Percentiles rank a stretch among this genome's conserved stretches.
phyloP scores from a whole-genome alignment of 2,329 filamentous ascomycete genomes.

The Thielaviopsis punctulata region DNA sequence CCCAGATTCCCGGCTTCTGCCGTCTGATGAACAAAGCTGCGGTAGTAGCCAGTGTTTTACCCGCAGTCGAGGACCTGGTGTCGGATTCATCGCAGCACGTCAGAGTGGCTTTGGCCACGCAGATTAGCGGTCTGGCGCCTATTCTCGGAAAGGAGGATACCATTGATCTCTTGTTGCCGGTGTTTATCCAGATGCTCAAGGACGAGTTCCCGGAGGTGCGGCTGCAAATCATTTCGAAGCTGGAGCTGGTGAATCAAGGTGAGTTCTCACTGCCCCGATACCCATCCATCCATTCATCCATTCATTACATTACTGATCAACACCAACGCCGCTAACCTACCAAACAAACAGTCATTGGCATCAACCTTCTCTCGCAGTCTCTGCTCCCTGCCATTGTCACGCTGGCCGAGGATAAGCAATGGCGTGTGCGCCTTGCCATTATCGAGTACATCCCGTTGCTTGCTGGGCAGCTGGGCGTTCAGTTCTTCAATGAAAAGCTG shows the following conservation, averaged over 20 bases:
- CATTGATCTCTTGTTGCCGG: conserved; percentile 61
- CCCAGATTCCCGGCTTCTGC: conserved; percentile 96
- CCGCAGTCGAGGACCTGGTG: conserved; percentile 86
- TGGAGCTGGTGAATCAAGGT: conserved; percentile 95
- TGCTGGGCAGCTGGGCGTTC: conserved; percentile 83
- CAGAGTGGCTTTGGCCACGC: conserved; percentile 81
- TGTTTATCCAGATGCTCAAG: conserved; percentile 99
- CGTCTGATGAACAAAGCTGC: conserved; percentile 70
- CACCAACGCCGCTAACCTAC: conserved; percentile 13
- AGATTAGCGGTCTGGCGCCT: conserved; percentile 90
- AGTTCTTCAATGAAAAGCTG: conserved; percentile 97
- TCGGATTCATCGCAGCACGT: conserved; percentile 95
- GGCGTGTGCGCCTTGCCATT: conserved; percentile 92
- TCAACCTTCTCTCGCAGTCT: conserved; percentile 89
- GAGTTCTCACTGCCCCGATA: conserved; percentile 12
- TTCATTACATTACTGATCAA: not conserved
- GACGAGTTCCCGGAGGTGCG: conserved; percentile 97
- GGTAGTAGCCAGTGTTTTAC: conserved; percentile 91
- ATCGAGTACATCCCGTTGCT: conserved; percentile 98
- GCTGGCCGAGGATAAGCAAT: conserved; percentile 96
- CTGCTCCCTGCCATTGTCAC: conserved; percentile 94
- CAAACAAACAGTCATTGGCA: conserved; percentile 62
- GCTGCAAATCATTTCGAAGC: conserved; percentile 98
- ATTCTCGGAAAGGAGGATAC: conserved; percentile 97
- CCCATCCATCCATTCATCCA: no score